phyloP scores from a whole-genome alignment of 805 yeast species.

The Cyberlindnera japonica region DNA sequence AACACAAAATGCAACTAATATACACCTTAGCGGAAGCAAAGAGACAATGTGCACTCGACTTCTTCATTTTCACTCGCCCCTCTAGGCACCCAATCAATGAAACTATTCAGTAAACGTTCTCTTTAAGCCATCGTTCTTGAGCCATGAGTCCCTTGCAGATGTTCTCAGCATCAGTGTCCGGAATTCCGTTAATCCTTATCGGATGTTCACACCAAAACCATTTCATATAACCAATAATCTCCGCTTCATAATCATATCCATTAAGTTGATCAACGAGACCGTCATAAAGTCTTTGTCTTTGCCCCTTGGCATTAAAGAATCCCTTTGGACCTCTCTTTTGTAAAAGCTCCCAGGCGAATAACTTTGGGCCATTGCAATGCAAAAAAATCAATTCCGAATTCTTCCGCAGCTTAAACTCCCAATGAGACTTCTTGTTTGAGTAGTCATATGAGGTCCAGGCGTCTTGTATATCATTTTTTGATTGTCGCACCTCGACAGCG shows the following conservation, averaged over 20 bases:
- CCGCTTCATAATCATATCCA: slow-evolving; percentile 13
- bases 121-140: slow-evolving; percentile 33
- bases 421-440: slow-evolving; percentile 11
- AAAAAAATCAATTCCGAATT: slow-evolving; percentile 15
- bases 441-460: slow-evolving; percentile 11
- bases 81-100: too few relatives aligned
- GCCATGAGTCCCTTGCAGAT: slow-evolving; percentile 36
- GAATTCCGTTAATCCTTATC: slow-evolving; percentile 31
- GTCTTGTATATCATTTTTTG: not conserved
- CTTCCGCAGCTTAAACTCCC: slow-evolving; percentile 17
- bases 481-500: slow-evolving; percentile 15
- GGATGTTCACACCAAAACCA: slow-evolving; percentile 24
- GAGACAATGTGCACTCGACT: too few relatives aligned
- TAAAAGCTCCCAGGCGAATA: slow-evolving; percentile 13
- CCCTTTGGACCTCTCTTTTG: slow-evolving; percentile 4
- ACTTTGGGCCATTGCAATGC: slow-evolving; percentile 19
- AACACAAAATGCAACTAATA: too few relatives aligned
- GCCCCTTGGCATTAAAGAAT: slow-evolving; percentile 4
- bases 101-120: slow-evolving; percentile 11
- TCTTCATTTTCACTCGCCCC: too few relatives aligned
- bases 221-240: slow-evolving; percentile 7
- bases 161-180: slow-evolving; percentile 26
- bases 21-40: too few relatives aligned
- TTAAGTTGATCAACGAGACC: slow-evolving; percentile 6
- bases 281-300: slow-evolving; percentile 13